These are phyloP conservation scores for Puccinia polysora DNA, from an alignment of 1,284 basidiomycete species.

Conservation along the genomic window DNA sequence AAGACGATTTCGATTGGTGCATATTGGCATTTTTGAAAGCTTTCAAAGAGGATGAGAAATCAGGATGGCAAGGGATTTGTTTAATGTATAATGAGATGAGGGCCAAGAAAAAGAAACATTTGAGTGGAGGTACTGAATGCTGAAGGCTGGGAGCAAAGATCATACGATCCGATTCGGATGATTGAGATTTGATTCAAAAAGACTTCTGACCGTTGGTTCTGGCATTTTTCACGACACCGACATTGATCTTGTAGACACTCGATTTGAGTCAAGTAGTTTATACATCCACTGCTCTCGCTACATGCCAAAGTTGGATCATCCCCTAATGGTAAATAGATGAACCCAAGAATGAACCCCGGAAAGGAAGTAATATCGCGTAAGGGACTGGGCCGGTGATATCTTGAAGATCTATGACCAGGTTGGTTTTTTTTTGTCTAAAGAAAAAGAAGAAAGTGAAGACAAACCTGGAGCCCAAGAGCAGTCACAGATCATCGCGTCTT, in stretches of 20 bases:
- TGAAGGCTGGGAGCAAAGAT: background rate
- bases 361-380: slow-evolving; percentile 13
- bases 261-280: slow-evolving; percentile 94
- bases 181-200: background rate
- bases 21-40: slow-evolving; percentile 81
- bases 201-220: slow-evolving; percentile 79
- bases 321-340: too few species aligned
- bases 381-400: too few species aligned
- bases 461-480: slow-evolving; percentile 75
- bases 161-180: background rate
- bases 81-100: background rate
- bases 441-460: slow-evolving; percentile 52
- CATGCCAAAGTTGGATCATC: slow-evolving; percentile 68
- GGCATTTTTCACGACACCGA: slow-evolving; percentile 72
- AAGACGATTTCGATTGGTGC: slow-evolving; percentile 81
- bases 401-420: slow-evolving; percentile 37
- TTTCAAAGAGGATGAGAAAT: too few species aligned
- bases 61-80: too few species aligned
- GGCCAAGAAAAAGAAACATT: background rate
- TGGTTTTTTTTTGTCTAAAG: slow-evolving; percentile 29
- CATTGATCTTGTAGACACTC: slow-evolving; percentile 88
- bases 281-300: slow-evolving; percentile 84
- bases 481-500: slow-evolving; percentile 90
- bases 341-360: slow-evolving; percentile 47
- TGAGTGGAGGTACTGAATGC: slow-evolving; percentile 24